Base-by-base conservation (phyloP, 108 stramenopile species). In the Cyclotella baltica region DNA sequence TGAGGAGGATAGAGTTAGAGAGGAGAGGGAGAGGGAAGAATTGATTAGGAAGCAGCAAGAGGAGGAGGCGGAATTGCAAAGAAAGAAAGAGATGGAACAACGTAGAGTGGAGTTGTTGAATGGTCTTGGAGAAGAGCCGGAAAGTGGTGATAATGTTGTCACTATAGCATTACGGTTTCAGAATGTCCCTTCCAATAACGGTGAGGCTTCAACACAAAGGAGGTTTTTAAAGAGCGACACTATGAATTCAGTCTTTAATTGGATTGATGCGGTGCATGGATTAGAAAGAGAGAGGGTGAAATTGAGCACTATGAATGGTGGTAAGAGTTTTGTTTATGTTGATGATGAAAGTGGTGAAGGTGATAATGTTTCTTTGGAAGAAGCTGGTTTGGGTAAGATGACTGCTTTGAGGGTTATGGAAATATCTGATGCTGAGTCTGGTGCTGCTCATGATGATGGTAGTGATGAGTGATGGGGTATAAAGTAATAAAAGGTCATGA, bases 231-330 rank as follows among this genome's bases (percentile, higher is more conserved):
- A 81, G 13, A 84, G 83, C 13, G 78, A 82, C 8, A 55, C 68
- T n/a, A 53, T 95, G 66, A 79, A 69, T 53, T 78, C 78, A 33
- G 67, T 95, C 10, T 91, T 92, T 57, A 88, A 95, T 68, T 95
- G 94, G 94, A 88, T 93, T 15, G 94, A 95, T 74, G 92, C 78
- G 3, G 75, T 80, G 65, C 86, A 79, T 72, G 83, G 88, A 40
- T 70, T 90, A 55, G 94, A 93, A 69, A 78, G 94, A 18, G 94
- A 95, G 73, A 91, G 65, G 46, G 77, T 95, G 13, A 64, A 76
- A 6, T 67, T 95, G 62, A 92, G 84, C 10, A 90, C 90, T 0
- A 83, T 93, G 89, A 93, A 92, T 65, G 94, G 92, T 19, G 70
- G 82, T 31, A 77, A 75, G 63, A 84, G 75, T 23, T 93, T 92